Evolutionary conservation across 2,329 filamentous ascomycete species (phyloP), one percentile per base, ranked within the genome.

Genomic region (Xylariaceae sp.): DNA sequence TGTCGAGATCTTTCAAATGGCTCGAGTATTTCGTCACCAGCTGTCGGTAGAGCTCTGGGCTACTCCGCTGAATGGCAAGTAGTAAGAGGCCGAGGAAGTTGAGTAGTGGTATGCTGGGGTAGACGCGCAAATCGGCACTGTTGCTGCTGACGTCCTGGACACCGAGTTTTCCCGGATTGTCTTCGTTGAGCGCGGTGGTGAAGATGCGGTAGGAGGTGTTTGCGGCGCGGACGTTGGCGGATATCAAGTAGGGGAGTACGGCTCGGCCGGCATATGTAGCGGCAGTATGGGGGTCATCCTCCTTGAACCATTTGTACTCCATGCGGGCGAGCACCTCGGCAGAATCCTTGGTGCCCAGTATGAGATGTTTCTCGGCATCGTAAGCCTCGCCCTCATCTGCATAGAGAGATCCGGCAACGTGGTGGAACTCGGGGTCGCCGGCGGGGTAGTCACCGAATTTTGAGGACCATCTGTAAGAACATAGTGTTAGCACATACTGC

Each of bases 341-440:
- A 0, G 90, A 95, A 66, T 95, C 90, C 57, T 86, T 86, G 8
- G 90, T 97, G 49, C 93, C 94, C 32, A 96, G 76, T 39, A 91
- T 68, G 44, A 98, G 76, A 67, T 98, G 93, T 57, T 83, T 80
- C 68, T 98, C 94, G 12, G 94, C 93, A 48, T 96, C 91, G 73
- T 95, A 95, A 21, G 85, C 80, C 50, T 96, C 89, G 66, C 91
- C 86, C 58, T 96, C 92, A 61, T 94, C 86, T n/a, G 91, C 92
- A 65, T 89, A 95, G 35, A 96, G 73, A 23, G 82, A 83, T 40
- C 93, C 93, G 27, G 85, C 84, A 35, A 95, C 90, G 69, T 97
- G 91, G 68, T 98, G 93, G 45, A 98, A 74, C 60, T 97, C 93
- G 3, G 92, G 86, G 62, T 98, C 93, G 49, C 93, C 93, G 40